Evolutionary conservation across 139 green algal genomes (phyloP), one percentile per base, ranked within the genome.

Genomic region (Chlorella vulgaris): DNA sequence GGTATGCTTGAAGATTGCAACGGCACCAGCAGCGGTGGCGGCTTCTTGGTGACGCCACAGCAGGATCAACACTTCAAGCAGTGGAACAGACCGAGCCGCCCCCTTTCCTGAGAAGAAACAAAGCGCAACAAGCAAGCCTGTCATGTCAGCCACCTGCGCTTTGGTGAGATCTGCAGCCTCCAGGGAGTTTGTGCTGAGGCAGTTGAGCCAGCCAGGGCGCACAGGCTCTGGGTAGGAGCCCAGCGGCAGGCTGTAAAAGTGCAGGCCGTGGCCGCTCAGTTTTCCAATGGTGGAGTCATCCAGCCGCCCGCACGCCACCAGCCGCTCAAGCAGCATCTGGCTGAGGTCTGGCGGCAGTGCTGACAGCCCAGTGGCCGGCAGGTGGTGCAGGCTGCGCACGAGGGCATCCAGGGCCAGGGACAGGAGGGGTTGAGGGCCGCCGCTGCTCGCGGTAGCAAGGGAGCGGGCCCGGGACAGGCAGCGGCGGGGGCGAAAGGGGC

Each of bases 321-420:
- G 68, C 2, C 38, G 68, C 21, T 89, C 84, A 24, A 90, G 60
- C 4, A 90, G 47, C 51, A 89, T 74, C 66, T 90, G 86, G 2
- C 50, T 65, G 1, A 89, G 74, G 66, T 90, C 86, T 21, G 63
- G n/a, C 7, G 86, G 86, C 19, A 90, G 86, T 3, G 26, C 7
- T 4, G 15, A 29, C 50, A 85, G 71, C 50, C 18, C 18, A 2
- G 18, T 2, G 0, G 55, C 21, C 0, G 36, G 39, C 40, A 55
- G 58, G 7, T 22, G 38, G 33, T 29, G 21, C 38, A 85, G 39
- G n/a, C 18, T 55, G 3, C 18, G 36, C 2, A 50, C 63, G 3
- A 74, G 35, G 13, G 58, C 63, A 15, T 76, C 58, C 6, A 40
- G 24, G 31, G 81, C 55, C 24, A 68, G 35, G 13, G 43, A 58